Evolutionary conservation across 2,329 filamentous ascomycete species (phyloP).

Genomic region (Emericellopsis cladophorae): DNA sequence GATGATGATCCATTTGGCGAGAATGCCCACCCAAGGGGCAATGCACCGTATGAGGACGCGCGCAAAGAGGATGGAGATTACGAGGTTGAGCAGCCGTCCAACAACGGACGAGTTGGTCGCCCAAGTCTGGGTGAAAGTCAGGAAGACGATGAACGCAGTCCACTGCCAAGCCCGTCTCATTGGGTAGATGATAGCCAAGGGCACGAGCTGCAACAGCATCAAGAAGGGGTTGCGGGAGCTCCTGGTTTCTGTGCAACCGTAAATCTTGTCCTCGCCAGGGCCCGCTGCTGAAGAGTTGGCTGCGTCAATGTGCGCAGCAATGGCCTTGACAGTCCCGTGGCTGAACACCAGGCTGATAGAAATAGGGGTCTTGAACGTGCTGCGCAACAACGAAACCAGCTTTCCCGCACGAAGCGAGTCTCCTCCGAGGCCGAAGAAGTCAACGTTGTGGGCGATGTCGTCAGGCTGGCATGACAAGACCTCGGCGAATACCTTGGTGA

Average conservation of each 20-base stretch:
- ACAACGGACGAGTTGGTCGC: slow-evolving; percentile 22
- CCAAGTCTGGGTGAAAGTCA: slow-evolving; percentile 26
- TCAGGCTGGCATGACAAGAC: slow-evolving; percentile 25
- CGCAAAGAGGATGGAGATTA: slow-evolving; percentile 28
- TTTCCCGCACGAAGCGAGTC: slow-evolving; percentile 40
- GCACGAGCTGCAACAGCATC: slow-evolving; percentile 35
- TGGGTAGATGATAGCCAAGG: slow-evolving; percentile 35
- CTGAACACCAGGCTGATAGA: slow-evolving; percentile 39
- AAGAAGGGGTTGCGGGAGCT: slow-evolving; percentile 37
- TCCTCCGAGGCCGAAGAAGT: slow-evolving; percentile 40
- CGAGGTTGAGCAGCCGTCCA: slow-evolving; percentile 35
- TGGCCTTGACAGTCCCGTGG: slow-evolving; percentile 26
- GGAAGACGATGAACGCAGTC: slow-evolving; percentile 35
- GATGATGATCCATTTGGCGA: slow-evolving; percentile 40
- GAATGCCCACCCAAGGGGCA: slow-evolving; percentile 32
- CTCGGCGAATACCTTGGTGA: slow-evolving; percentile 29
- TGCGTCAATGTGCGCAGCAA: slow-evolving; percentile 23
- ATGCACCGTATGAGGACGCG: slow-evolving; percentile 23
- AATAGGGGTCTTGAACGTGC: slow-evolving; percentile 31
- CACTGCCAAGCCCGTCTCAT: slow-evolving; percentile 36
- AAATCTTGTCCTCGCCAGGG: slow-evolving; percentile 7
- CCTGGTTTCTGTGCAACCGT: slow-evolving; percentile 24
- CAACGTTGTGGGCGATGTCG: slow-evolving; percentile 25
- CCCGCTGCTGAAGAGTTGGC: background rate
- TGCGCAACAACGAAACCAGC: slow-evolving; percentile 36